Evolutionary conservation across 2,329 filamentous ascomycete genomes (phyloP), one percentile per base, ranked within the genome.

Genomic region (Epicoccum sorghinum): DNA sequence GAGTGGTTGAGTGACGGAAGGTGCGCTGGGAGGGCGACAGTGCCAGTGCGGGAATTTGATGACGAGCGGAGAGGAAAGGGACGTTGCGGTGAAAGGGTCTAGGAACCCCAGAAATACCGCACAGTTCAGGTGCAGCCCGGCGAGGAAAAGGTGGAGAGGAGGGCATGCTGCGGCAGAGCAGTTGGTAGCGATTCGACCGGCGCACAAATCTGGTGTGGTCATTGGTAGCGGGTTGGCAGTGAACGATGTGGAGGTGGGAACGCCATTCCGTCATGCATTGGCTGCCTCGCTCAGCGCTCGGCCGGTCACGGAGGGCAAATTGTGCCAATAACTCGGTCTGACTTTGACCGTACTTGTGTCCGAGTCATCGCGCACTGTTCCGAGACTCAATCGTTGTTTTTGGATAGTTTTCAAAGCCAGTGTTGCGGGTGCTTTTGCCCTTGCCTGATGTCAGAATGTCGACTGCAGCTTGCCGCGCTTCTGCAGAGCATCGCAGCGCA

Each of bases 41-140:
- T 27, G 44, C 13, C 40, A 38, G 40, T 52, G 49, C 36, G 42
- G 32, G 35, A 48, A 38, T 44, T 29, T 44, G 14, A 39, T 23
- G 30, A 41, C 35, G 23, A 32, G 37, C 24, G 46, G 32, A 33
- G 43, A 44, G 50, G 40, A 14, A 52, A 47, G 46, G 51, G 46
- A 54, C 41, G 52, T 55, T 52, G 60, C 56, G 58, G 62, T 65
- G 56, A 60, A 62, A 56, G 57, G 57, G 58, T 57, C 54, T 51
- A 54, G 22, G 39, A 48, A 60, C 60, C 60, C 58, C 60, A 60
- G 56, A 55, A 65, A 61, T 58, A 50, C 52, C 54, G 60, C 60
- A 57, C 56, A 51, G 54, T 55, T 58, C 53, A 64, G 58, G 52
- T 58, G 50, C 48, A 55, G 48, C 46, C 49, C 46, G 52, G 55